phyloP scores from a whole-genome alignment of 495 filamentous ascomycete genomes.

The Daldinia vernicosa region DNA sequence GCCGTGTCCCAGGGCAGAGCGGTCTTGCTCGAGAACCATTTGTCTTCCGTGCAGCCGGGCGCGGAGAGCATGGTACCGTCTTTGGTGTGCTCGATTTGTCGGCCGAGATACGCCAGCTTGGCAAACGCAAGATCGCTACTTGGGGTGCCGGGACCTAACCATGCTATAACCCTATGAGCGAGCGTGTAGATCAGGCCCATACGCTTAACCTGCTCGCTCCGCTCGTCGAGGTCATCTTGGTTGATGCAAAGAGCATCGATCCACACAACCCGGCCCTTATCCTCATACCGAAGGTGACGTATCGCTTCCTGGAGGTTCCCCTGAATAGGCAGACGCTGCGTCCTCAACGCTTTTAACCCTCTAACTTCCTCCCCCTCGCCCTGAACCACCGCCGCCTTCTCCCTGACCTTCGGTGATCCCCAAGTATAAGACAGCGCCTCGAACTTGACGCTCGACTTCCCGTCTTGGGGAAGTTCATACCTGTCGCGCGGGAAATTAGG shows the following conservation, averaged over 20 bases:
- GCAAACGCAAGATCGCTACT: slow-evolving; percentile 23
- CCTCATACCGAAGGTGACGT: slow-evolving; percentile 20
- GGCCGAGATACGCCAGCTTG: slow-evolving; percentile 1
- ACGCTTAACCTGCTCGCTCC: slow-evolving; percentile 37
- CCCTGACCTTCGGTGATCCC: neutral
- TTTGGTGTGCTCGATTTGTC: neutral
- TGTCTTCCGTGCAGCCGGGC: neutral
- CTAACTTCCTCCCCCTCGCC: neutral
- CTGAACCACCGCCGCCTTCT: neutral
- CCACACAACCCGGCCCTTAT: slow-evolving; percentile 31
- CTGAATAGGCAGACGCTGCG: neutral
- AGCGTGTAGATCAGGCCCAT: slow-evolving; percentile 43
- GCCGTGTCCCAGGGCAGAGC: neutral
- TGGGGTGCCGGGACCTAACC: slow-evolving; percentile 42
- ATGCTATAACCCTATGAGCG: slow-evolving; percentile 40
- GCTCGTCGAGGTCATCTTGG: slow-evolving; percentile 38
- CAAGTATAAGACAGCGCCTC: slow-evolving; percentile 32
- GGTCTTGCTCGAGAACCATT: neutral
- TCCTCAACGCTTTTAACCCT: neutral
- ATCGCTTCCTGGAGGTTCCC: slow-evolving; percentile 14
- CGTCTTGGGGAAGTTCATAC: neutral
- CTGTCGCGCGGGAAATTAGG: neutral
- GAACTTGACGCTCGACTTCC: neutral
- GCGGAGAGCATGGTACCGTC: neutral
- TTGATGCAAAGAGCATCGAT: slow-evolving; percentile 48